Conservation (phyloP, 2,329 filamentous ascomycete species). For the Atkinsonella texensis region DNA sequence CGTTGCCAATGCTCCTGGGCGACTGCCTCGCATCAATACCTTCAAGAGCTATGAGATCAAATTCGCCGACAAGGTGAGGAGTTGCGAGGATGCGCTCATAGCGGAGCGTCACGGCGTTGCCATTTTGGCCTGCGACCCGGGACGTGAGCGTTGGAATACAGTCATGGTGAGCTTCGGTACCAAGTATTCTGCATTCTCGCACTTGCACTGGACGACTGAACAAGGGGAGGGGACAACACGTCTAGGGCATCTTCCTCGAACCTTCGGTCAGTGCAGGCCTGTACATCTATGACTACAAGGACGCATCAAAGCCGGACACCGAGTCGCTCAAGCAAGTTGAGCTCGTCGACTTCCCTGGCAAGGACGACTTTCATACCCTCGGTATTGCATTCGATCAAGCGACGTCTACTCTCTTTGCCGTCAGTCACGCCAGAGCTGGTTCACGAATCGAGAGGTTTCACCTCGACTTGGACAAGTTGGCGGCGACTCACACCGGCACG, state of each 20-base stretch:
- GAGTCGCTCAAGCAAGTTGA: slow-evolving; percentile 13
- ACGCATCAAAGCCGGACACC: slow-evolving; percentile 3
- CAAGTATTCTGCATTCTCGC: background rate
- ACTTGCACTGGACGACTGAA: background rate
- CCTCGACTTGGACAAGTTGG: slow-evolving; percentile 20
- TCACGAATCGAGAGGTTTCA: slow-evolving; percentile 27
- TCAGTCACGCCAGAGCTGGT: slow-evolving; percentile 24
- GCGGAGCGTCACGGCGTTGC: slow-evolving; percentile 23
- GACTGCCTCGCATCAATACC: slow-evolving; percentile 16
- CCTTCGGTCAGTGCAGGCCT: slow-evolving; percentile 17
- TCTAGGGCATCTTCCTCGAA: slow-evolving; percentile 15
- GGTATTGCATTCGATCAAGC: slow-evolving; percentile 26
- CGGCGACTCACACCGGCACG: slow-evolving; percentile 23
- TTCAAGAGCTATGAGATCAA: slow-evolving; percentile 18
- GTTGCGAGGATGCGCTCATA: slow-evolving; percentile 27
- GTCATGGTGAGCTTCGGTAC: slow-evolving; percentile 22
- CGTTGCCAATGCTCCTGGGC: slow-evolving; percentile 18
- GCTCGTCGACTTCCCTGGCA: slow-evolving; percentile 13
- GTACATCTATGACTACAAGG: slow-evolving; percentile 26
- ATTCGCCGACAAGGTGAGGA: slow-evolving; percentile 25
- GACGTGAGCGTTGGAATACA: slow-evolving; percentile 28
- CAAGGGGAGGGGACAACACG: background rate
- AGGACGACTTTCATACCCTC: slow-evolving; percentile 26
- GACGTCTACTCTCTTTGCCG: slow-evolving; percentile 23
- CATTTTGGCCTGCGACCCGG: slow-evolving; percentile 26